Percentiles rank a stretch among this genome's conserved stretches.
These are phyloP conservation scores for Lepiota brunneoincarnata DNA, from an alignment of 768 basidiomycete genomes.

Conservation along the genomic window DNA sequence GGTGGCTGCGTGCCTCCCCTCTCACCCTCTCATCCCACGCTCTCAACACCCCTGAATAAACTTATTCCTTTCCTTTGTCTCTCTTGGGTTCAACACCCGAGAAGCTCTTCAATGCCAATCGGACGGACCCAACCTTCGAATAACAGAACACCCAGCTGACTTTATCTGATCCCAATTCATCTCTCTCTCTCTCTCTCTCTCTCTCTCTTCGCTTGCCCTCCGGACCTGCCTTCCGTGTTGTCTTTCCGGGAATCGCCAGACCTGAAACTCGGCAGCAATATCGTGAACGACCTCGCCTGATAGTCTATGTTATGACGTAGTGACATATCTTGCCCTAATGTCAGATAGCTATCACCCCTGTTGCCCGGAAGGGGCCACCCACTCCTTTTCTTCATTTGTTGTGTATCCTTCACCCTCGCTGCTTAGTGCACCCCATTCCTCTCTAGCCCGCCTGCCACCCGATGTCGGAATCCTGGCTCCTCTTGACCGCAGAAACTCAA, in stretches of 20 bases:
- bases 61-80: not conserved
- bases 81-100: not conserved
- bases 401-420: conserved; percentile 55
- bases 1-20: too few relatives aligned
- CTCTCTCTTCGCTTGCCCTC: too few relatives aligned
- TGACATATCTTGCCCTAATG: not conserved
- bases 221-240: not conserved
- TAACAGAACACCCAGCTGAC: not conserved
- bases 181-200: not conserved
- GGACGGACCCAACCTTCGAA: not conserved
- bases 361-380: conserved; percentile 7
- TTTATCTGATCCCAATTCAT: conserved; percentile 1
- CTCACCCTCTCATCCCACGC: too few relatives aligned
- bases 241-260: not conserved
- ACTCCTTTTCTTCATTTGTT: conserved; percentile 30
- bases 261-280: not conserved
- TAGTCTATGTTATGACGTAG: too few relatives aligned
- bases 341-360: conserved; percentile 3
- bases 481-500: conserved; percentile 61
- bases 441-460: conserved; percentile 43
- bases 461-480: conserved; percentile 71
- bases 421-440: conserved; percentile 72
- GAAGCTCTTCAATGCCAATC: not conserved
- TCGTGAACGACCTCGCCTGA: not conserved
- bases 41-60: too few relatives aligned